A percentile compares a stretch with the other conserved stretches of the same genome.
Conservation (phyloP, 768 basidiomycete genomes). For the Podaxis mareebaensis region DNA sequence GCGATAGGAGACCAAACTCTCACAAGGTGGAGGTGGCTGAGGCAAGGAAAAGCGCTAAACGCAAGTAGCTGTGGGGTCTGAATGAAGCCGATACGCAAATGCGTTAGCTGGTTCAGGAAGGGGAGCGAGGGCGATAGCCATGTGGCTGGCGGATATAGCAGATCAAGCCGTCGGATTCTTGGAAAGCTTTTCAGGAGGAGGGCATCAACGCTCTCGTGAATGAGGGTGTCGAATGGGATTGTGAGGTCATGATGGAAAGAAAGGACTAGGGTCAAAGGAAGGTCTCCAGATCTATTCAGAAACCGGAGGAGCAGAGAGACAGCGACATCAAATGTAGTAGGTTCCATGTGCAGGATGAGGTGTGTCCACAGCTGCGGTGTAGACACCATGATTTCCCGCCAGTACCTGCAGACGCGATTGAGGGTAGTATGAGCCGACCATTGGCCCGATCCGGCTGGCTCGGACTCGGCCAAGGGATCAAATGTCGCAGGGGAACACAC, state of each 20-base stretch:
- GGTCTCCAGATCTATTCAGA: constrained; percentile 22
- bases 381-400: constrained; percentile 23
- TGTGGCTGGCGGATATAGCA: not conserved
- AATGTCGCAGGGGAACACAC: constrained; percentile 24
- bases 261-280: constrained; percentile 16
- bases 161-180: not conserved
- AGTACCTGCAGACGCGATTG: constrained; percentile 24
- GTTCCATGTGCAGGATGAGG: constrained; percentile 22
- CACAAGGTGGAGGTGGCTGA: not conserved
- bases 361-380: constrained; percentile 26
- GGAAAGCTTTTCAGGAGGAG: not conserved
- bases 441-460: no score
- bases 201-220: not conserved
- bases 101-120: not conserved
- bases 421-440: constrained; percentile 23
- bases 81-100: not conserved
- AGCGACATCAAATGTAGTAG: constrained; percentile 16
- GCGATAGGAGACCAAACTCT: not conserved
- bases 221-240: not conserved
- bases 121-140: not conserved
- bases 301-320: constrained; percentile 21
- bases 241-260: not conserved
- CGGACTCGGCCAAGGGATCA: not conserved
- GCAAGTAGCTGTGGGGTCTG: not conserved
- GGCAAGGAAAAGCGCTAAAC: not conserved